Base-by-base conservation (phyloP, 2,329 filamentous ascomycete genomes). In the Trichophyton mentagrophytes region DNA sequence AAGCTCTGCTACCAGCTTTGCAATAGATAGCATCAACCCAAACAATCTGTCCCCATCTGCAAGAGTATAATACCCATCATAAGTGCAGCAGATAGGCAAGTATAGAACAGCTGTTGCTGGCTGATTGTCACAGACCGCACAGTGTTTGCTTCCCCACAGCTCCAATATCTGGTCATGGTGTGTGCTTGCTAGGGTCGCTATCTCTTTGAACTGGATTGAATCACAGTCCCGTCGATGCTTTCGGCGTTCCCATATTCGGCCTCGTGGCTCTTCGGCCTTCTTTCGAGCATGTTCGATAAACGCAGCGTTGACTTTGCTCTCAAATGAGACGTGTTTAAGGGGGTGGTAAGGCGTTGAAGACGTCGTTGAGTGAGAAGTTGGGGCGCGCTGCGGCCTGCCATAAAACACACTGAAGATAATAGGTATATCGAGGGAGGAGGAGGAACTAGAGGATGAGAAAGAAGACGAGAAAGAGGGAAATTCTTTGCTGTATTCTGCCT, bases 391-490 rank as follows among this genome's bases (percentile, higher is more conserved):
- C 13, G 61, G 64, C 13, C 60, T 61, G 27, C 64, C 64, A 25
- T 62, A 63, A 59, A 65, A 65, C 20, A 63, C 62, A 53, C 60
- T 64, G 60, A 63, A 59, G 15, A 59, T 47, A 1, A 65, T 22
- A 2, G 63, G 60, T 6, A 60, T 57, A 13, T 60, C 61, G 22
- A 25, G 38, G 13, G 55, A 57, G 5, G 40, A 27, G 36, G 55
- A 44, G 1, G 58, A 38, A 22, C 53, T 33, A n/a, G 47, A 42
- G 3, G 30, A 36, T 22, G 40, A 38, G 20, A 25, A 40, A 46
- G 17, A 40, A 9, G 30, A 36, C 22, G 40, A 38, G 20, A 25
- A 40, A 46, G 17, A 40, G 20, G 42, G 44, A 13, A 27, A 46
- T 3, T 51, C 27, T 17, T 36, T 57, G 47, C 22, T 60, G 20